A percentile compares a stretch with the other conserved stretches of the same genome.
Evolutionary conservation across 1,139 yeast species (phyloP).

Genomic region (Kodamaea derodonti): DNA sequence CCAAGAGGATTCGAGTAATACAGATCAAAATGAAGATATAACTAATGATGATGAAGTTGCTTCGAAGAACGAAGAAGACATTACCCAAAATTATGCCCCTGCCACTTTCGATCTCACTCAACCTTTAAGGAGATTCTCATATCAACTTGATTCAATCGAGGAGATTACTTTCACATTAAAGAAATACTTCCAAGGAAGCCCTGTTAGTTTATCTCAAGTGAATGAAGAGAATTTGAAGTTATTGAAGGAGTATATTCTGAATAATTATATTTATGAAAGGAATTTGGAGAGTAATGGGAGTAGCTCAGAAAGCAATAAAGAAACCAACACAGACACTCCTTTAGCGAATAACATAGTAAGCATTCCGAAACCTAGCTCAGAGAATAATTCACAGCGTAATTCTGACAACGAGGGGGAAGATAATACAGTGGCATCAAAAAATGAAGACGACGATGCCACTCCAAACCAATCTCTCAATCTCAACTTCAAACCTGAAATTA

Average conservation of each 20-base stretch:
- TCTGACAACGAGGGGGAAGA: background rate
- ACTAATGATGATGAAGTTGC: background rate
- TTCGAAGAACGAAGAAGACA: background rate
- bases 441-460: background rate
- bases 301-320: background rate
- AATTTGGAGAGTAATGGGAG: conserved; percentile 7
- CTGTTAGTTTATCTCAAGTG: conserved; percentile 5
- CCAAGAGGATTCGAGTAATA: background rate
- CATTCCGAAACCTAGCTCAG: too few species aligned
- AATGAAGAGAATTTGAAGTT: conserved; percentile 13
- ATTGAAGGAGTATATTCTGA: conserved; percentile 13
- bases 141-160: conserved; percentile 14
- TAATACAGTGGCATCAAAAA: background rate
- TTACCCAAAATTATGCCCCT: conserved; percentile 28
- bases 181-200: conserved; percentile 6
- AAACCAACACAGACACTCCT: too few species aligned
- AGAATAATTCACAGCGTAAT: background rate
- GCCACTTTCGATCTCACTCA: conserved; percentile 40
- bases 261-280: conserved; percentile 16
- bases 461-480: background rate
- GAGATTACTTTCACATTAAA: conserved; percentile 7
- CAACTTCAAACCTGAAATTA: background rate
- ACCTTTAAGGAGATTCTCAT: conserved; percentile 29
- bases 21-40: background rate
- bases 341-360: too few species aligned